Evolutionary conservation across 129 eudicot species (phyloP).

Genomic region (Chrysanthemum makinoi): DNA sequence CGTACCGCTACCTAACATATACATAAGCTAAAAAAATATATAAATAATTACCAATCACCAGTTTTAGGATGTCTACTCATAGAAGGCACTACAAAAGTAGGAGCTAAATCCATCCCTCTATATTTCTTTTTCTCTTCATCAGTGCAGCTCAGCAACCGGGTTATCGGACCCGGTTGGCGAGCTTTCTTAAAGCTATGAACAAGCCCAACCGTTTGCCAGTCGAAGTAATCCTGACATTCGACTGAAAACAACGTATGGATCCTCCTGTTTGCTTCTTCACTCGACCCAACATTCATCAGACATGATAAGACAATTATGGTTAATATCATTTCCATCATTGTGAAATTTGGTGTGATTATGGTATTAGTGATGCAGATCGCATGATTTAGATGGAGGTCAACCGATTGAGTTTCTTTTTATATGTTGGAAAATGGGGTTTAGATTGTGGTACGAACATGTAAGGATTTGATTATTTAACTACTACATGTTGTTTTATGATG

Average conservation of each 20-base stretch:
- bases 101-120: conserved; percentile 88
- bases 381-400: conserved; percentile 23
- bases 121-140: conserved; percentile 73
- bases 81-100: conserved; percentile 96
- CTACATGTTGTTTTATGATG: background rate
- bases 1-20: too few species aligned
- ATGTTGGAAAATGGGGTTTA: background rate
- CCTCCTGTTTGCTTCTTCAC: conserved; percentile 42
- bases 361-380: conserved; percentile 46
- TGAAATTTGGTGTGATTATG: too few species aligned
- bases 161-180: conserved; percentile 87
- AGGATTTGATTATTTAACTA: too few species aligned
- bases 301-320: conserved; percentile 23
- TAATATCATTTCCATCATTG: background rate
- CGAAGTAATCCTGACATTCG: conserved; percentile 94
- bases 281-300: conserved; percentile 36
- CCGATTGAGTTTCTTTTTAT: conserved; percentile 5
- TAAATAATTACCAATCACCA: conserved; percentile 76
- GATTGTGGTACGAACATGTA: conserved; percentile 10
- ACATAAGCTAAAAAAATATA: too few species aligned
- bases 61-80: conserved; percentile 91
- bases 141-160: conserved; percentile 92
- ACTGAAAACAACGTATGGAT: conserved; percentile 96
- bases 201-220: conserved; percentile 99
- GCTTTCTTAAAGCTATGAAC: conserved; percentile 89